A percentile compares a stretch with the other conserved stretches of the same genome.
phyloP scores from a whole-genome alignment of 768 basidiomycete genomes.

The Mycena vitilis region DNA sequence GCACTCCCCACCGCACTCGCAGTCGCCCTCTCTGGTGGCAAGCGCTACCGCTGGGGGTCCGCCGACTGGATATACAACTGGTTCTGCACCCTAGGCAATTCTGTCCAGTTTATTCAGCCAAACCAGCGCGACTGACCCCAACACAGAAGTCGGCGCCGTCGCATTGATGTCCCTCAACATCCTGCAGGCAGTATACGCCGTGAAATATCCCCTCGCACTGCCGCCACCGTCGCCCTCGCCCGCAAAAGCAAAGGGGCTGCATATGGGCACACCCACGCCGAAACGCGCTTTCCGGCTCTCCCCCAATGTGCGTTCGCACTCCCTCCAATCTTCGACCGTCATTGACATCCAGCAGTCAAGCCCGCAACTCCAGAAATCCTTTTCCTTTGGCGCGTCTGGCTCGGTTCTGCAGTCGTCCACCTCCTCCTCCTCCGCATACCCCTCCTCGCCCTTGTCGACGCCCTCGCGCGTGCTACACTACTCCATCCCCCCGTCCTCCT shows the following conservation, averaged over 20 bases:
- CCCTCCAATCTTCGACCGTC: neutral
- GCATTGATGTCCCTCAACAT: slow-evolving; percentile 54
- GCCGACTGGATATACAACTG: slow-evolving; percentile 52
- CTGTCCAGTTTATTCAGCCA: neutral
- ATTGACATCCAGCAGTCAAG: slow-evolving; percentile 46
- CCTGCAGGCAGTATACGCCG: slow-evolving; percentile 52
- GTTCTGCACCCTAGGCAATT: slow-evolving; percentile 52
- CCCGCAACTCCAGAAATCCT: slow-evolving; percentile 57
- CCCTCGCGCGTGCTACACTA: slow-evolving; percentile 54
- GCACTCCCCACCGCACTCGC: slow-evolving; percentile 49
- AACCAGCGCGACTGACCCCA: neutral
- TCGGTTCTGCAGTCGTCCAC: slow-evolving; percentile 42
- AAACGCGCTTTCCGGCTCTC: slow-evolving; percentile 54
- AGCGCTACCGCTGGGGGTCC: slow-evolving; percentile 45
- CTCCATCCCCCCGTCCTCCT: slow-evolving; percentile 44
- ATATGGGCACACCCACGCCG: slow-evolving; percentile 44
- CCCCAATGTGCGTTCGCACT: slow-evolving; percentile 45
- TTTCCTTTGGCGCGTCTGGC: slow-evolving; percentile 52
- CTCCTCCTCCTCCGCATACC: slow-evolving; percentile 45
- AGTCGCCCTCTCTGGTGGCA: slow-evolving; percentile 40
- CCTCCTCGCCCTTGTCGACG: slow-evolving; percentile 54
- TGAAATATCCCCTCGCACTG: slow-evolving; percentile 57
- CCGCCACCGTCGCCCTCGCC: slow-evolving; percentile 49
- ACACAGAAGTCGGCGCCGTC: slow-evolving; percentile 49
- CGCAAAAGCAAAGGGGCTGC: slow-evolving; percentile 42